Conservation (phyloP, 805 yeast species). For the Kazachstania taianensis region DNA sequence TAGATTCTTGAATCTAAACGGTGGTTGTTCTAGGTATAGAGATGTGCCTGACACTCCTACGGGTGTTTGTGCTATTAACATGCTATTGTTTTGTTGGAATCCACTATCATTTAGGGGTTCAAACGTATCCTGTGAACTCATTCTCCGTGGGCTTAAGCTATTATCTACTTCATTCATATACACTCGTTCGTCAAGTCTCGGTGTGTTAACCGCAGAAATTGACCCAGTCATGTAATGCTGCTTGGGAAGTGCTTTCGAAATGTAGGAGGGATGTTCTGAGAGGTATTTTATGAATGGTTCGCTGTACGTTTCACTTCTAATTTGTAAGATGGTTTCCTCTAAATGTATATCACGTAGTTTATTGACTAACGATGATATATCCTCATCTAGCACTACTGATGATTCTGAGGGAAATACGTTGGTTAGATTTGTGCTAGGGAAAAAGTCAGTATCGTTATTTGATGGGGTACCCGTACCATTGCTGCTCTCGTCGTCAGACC, state of each 20-base stretch:
- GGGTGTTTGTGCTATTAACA: slow-evolving; percentile 1
- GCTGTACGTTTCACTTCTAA: slow-evolving; percentile 10
- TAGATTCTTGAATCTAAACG: slow-evolving; percentile 8
- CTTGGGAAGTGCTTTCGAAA: slow-evolving; percentile 12
- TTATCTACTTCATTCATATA: slow-evolving; percentile 10
- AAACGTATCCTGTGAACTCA: slow-evolving; percentile 3
- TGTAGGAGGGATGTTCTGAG: slow-evolving; percentile 11
- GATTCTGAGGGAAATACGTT: slow-evolving; percentile 13
- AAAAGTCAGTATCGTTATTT: neutral
- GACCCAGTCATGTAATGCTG: slow-evolving; percentile 7
- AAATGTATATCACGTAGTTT: slow-evolving; percentile 9
- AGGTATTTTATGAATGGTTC: slow-evolving; percentile 11
- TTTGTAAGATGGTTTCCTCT: slow-evolving; percentile 8
- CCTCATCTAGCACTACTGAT: slow-evolving; percentile 9
- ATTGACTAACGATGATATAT: slow-evolving; percentile 7
- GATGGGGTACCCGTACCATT: neutral
- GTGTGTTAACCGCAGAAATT: slow-evolving; percentile 3
- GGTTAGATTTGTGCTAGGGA: slow-evolving; percentile 5
- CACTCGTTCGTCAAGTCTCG: slow-evolving; percentile 20
- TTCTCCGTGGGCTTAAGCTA: slow-evolving; percentile 1
- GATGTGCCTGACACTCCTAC: slow-evolving; percentile 1
- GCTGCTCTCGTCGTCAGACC: neutral
- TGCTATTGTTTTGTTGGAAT: neutral
- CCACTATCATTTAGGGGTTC: neutral
- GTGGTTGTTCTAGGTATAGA: slow-evolving; percentile 15